Percentiles rank a stretch among this genome's conserved stretches.
phyloP scores from a whole-genome alignment of 1,284 basidiomycete genomes.

The Xerocomus nothofagi region DNA sequence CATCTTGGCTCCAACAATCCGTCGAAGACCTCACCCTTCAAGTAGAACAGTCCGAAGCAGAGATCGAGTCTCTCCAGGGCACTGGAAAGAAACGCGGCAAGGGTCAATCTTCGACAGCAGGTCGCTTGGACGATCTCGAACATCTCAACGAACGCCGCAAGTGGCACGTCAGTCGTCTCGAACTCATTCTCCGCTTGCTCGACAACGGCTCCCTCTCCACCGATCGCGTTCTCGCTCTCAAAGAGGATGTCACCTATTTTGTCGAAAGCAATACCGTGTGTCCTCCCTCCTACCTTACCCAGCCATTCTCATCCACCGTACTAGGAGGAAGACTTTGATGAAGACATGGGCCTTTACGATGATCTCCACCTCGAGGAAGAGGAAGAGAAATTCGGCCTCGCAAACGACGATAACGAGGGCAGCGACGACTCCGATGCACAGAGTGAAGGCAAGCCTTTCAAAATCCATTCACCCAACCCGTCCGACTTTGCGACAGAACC shows the following conservation, averaged over 20 bases:
- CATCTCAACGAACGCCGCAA: conserved; percentile 89
- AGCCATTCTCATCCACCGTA: conserved; percentile 21
- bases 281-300: conserved; percentile 25
- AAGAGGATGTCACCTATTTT: conserved; percentile 97
- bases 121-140: conserved; percentile 84
- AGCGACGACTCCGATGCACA: conserved; percentile 68
- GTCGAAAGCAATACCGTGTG: conserved; percentile 93
- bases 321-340: conserved; percentile 96
- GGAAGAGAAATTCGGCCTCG: conserved; percentile 87
- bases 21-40: conserved; percentile 95
- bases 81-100: conserved; percentile 84
- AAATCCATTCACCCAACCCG: neutral
- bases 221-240: conserved; percentile 81
- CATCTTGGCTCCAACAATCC: conserved; percentile 81
- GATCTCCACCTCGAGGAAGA: conserved; percentile 98
- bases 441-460: conserved; percentile 61
- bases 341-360: conserved; percentile 97
- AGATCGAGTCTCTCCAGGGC: conserved; percentile 88
- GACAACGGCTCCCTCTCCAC: conserved; percentile 91
- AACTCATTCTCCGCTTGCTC: conserved; percentile 90
- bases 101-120: conserved; percentile 56
- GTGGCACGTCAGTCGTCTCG: conserved; percentile 94
- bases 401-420: conserved; percentile 70
- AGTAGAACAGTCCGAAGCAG: conserved; percentile 93
- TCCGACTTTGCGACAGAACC: conserved; percentile 44